Evolutionary conservation across 2,329 filamentous ascomycete genomes (phyloP).

Genomic region (Curvularia sp.): DNA sequence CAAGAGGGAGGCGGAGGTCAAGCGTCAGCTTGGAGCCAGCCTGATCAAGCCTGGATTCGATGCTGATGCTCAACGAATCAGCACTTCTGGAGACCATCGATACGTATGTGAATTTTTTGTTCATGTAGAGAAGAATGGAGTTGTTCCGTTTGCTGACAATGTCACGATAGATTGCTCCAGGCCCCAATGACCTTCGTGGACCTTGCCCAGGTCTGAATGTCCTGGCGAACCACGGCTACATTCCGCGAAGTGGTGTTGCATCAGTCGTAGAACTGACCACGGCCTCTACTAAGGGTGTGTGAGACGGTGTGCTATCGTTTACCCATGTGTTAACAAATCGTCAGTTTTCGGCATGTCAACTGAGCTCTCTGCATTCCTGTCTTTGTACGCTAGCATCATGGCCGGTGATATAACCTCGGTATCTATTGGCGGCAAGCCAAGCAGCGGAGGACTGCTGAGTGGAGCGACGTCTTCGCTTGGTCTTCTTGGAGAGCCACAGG

Average conservation of each 20-base stretch:
- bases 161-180: conserved; percentile 9
- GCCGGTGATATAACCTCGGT: conserved; percentile 23
- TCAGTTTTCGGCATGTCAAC: conserved; percentile 20
- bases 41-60: conserved; percentile 17
- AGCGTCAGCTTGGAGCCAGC: conserved; percentile 14
- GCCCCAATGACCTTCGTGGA: conserved; percentile 12
- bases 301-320: neutral
- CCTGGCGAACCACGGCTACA: conserved; percentile 13
- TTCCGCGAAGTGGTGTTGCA: conserved; percentile 7
- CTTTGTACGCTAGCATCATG: conserved; percentile 21
- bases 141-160: neutral
- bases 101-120: conserved; percentile 10
- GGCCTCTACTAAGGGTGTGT: conserved; percentile 11
- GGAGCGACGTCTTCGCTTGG: conserved; percentile 24
- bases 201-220: conserved; percentile 13
- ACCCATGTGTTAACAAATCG: conserved; percentile 18
- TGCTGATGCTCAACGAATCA: conserved; percentile 22
- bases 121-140: neutral
- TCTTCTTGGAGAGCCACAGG: conserved; percentile 23
- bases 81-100: conserved; percentile 18
- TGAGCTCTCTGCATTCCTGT: conserved; percentile 24
- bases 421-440: conserved; percentile 26
- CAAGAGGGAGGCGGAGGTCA: conserved; percentile 3
- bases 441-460: conserved; percentile 20
- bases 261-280: conserved; percentile 8